Percentiles rank a stretch among this genome's conserved stretches.
phyloP scores from a whole-genome alignment of 257 asterid genomes.

The Lycium ferocissimum region DNA sequence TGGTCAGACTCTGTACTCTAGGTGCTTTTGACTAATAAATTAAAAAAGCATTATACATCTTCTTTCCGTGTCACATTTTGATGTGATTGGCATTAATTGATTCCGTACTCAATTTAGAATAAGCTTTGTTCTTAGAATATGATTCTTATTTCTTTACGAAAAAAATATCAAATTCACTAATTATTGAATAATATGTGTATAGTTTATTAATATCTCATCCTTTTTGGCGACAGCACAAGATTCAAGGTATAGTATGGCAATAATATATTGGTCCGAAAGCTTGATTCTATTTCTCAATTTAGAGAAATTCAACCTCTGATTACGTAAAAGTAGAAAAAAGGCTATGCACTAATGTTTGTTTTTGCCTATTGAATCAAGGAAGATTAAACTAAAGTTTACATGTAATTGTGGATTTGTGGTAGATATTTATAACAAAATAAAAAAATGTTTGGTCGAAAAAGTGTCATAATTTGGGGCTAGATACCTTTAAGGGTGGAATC shows the following conservation, averaged over 20 bases:
- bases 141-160: background rate
- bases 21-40: background rate
- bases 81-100: slow-evolving; percentile 11
- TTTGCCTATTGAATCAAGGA: background rate
- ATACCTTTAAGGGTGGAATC: slow-evolving; percentile 2
- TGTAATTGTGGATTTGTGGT: background rate
- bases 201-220: background rate
- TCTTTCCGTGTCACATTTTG: slow-evolving; percentile 5
- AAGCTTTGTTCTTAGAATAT: slow-evolving; percentile 8
- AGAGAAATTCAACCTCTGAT: slow-evolving; percentile 25
- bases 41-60: background rate
- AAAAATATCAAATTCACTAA: background rate
- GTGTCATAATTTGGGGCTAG: background rate
- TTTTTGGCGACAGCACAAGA: slow-evolving; percentile 22
- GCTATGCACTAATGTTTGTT: background rate
- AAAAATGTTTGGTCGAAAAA: background rate
- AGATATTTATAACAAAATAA: slow-evolving; percentile 2
- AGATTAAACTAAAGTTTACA: background rate
- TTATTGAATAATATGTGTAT: background rate
- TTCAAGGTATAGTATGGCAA: slow-evolving; percentile 1
- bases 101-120: slow-evolving; percentile 9
- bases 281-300: slow-evolving; percentile 11
- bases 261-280: slow-evolving; percentile 13
- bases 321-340: slow-evolving; percentile 22
- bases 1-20: background rate